Evolutionary conservation across 2,329 filamentous ascomycete species (phyloP), one percentile per base, ranked within the genome.

Genomic region (Venturia aucupariae): DNA sequence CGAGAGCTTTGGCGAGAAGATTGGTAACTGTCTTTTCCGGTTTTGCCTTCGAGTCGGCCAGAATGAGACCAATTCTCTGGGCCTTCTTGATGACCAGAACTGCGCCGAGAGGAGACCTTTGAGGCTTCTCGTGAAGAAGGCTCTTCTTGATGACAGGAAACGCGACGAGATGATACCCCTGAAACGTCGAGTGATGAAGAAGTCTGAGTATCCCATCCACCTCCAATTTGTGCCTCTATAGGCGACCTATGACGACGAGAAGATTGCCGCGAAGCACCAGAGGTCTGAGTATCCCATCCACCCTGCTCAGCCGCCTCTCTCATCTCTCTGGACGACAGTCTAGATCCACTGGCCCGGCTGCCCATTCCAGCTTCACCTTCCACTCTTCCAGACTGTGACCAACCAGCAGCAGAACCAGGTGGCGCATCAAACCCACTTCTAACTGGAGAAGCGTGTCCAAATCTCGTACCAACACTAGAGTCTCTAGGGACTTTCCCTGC

Each of bases 391-490:
- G 60, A 46, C 17, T 30, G 32, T n/a, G 60, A 46, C 60, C 39
- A 38, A 24, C 32, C 41, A 24, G 13, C 60, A 42, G 30, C 27
- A 32, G 30, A 57, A n/a, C 27, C 30, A 35, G 30, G 17, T n/a
- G 15, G n/a, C 41, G 44, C 60, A 27, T 24, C 60, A 11, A 44
- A 48, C n/a, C 60, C 24, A 38, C 32, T 38, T 19, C 60, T 42
- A 10, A 17, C 35, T 11, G 22, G 19, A 42, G 38, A 19, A 22
- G 11, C 7, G 11, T 38, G 59, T 30, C 60, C 60, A 24, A 44
- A 62, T 38, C 60, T 42, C 27, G 60, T 62, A 19, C 60, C 60
- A 6, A 62, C 41, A 62, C 60, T 62, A 6, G 24, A 17, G n/a
- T 62, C 44, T 17, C 39, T 13, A 15, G 60, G 44, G 17, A 46